These are phyloP conservation scores for Lophiotrema nucula DNA, from an alignment of 495 filamentous ascomycete genomes.

Conservation along the genomic window DNA sequence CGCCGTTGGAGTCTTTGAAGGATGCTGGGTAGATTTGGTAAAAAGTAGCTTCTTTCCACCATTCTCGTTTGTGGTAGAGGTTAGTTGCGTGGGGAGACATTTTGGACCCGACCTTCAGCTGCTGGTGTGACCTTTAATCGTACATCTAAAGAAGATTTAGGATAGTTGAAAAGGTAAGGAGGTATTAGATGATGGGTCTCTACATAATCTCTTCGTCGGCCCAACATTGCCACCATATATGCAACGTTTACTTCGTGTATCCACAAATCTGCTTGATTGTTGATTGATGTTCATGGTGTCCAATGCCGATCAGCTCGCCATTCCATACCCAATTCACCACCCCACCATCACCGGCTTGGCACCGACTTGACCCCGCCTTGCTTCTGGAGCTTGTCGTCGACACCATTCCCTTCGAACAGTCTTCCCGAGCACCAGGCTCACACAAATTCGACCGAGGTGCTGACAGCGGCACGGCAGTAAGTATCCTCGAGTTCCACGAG, in stretches of 20 bases:
- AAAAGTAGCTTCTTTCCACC: conserved; percentile 39
- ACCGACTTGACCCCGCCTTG: conserved; percentile 17
- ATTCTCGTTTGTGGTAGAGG: conserved; percentile 11
- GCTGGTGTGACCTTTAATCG: no score
- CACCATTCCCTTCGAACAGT: neutral
- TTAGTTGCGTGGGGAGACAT: conserved; percentile 20
- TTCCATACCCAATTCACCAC: neutral
- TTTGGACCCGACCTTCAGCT: no score
- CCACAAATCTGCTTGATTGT: no score
- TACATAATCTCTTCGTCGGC: neutral
- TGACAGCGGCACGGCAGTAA: neutral
- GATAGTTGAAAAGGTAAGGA: no score
- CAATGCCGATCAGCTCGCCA: no score
- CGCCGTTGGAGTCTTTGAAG: conserved; percentile 38
- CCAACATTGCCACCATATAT: conserved; percentile 1
- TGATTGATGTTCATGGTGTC: no score
- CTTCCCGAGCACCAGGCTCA: neutral
- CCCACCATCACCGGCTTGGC: conserved; percentile 5
- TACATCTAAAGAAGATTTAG: no score
- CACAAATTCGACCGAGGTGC: neutral
- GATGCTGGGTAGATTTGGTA: conserved; percentile 42
- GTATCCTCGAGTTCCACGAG: no score
- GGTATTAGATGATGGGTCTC: no score
- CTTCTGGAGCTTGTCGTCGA: neutral
- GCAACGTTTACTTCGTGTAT: no score